Percentiles rank a stretch among this genome's conserved stretches.
These are phyloP conservation scores for Penicillium crustosum DNA, from an alignment of 2,329 filamentous ascomycete genomes.

Conservation along the genomic window DNA sequence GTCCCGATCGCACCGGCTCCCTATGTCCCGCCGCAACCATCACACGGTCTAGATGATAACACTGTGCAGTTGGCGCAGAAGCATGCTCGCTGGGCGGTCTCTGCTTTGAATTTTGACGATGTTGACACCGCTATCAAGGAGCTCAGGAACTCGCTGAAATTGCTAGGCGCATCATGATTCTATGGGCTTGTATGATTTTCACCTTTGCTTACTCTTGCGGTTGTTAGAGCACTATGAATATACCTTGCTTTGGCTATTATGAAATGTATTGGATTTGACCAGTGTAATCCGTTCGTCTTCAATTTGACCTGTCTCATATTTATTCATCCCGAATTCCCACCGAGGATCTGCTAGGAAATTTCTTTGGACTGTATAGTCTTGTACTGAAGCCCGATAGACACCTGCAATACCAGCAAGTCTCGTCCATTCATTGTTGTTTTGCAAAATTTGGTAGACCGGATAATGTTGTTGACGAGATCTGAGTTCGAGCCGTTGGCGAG, in stretches of 20 bases:
- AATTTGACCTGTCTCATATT: not conserved
- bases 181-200: not conserved
- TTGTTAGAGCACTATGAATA: not conserved
- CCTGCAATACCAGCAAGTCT: not conserved
- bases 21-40: slow-evolving; percentile 23
- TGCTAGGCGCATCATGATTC: slow-evolving; percentile 58
- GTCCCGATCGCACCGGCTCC: slow-evolving; percentile 27
- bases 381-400: not conserved
- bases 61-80: slow-evolving; percentile 81
- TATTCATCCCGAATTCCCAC: not conserved
- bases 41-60: slow-evolving; percentile 62
- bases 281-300: not conserved
- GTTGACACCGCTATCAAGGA: slow-evolving; percentile 86
- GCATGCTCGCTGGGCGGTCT: slow-evolving; percentile 95
- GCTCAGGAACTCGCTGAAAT: slow-evolving; percentile 69
- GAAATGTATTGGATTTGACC: not conserved
- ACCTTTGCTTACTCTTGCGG: not conserved
- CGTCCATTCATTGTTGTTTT: not conserved
- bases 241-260: not conserved
- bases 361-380: not conserved
- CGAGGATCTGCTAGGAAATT: not conserved
- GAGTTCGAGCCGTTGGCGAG: not conserved
- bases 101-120: slow-evolving; percentile 94
- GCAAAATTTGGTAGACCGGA: not conserved
- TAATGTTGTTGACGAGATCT: not conserved